Evolutionary conservation across 2,329 filamentous ascomycete genomes (phyloP).

Genomic region (Ilyonectria sp.): DNA sequence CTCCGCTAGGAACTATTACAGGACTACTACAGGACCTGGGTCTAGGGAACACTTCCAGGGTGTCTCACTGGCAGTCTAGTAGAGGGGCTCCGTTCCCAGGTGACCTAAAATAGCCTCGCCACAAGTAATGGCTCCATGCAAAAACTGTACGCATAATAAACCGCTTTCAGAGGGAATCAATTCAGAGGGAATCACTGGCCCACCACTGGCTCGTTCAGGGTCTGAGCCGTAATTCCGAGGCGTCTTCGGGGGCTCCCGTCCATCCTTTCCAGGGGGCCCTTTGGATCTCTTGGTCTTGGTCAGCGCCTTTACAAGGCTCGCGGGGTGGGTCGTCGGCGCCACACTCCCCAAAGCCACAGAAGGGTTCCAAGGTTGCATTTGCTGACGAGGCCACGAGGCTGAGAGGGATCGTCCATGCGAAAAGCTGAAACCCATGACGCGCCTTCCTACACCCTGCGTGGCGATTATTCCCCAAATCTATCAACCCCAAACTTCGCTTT

Average conservation of each 20-base stretch:
- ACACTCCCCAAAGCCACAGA: background rate
- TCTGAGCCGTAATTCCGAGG: background rate
- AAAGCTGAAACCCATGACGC: constrained; percentile 26
- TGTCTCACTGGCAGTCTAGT: background rate
- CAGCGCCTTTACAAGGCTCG: constrained; percentile 1
- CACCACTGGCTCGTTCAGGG: background rate
- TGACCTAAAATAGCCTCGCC: background rate
- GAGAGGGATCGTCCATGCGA: constrained; percentile 15
- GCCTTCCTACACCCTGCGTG: constrained; percentile 5
- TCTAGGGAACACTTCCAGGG: background rate
- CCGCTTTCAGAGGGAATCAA: background rate
- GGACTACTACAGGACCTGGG: background rate
- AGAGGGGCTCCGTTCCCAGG: background rate
- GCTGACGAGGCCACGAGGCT: background rate
- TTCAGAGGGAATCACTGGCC: background rate
- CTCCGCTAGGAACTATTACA: background rate
- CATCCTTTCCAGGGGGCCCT: background rate
- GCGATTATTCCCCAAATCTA: constrained; percentile 8
- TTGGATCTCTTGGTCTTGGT: background rate
- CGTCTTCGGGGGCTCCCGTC: background rate
- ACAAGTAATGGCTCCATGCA: background rate
- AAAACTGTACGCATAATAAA: background rate
- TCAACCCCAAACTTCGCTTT: constrained; percentile 17
- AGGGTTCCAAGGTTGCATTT: constrained; percentile 1
- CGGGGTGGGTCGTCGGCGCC: background rate